Evolutionary conservation across 176 grass and related monocot species (phyloP).

Genomic region (Chloris gayana): DNA sequence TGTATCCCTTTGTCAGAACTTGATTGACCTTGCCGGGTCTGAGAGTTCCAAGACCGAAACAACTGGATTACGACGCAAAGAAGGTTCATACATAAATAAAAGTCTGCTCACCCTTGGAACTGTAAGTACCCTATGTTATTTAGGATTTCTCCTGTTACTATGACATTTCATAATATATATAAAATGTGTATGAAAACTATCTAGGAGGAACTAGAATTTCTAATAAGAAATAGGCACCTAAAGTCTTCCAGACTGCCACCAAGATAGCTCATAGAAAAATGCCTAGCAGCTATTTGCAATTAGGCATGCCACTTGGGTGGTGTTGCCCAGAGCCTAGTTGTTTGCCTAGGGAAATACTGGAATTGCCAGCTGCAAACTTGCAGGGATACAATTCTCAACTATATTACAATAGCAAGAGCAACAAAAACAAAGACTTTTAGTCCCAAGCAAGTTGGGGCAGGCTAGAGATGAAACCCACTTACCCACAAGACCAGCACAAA

Average conservation of each 20-base stretch:
- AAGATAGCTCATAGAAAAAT: too few relatives aligned
- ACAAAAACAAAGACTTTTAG: too few relatives aligned
- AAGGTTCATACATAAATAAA: conserved; percentile 99
- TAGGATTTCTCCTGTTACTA: conserved; percentile 18
- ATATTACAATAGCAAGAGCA: too few relatives aligned
- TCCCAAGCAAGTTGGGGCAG: too few relatives aligned
- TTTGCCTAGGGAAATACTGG: background rate
- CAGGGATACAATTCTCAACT: background rate
- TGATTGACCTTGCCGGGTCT: conserved; percentile 98
- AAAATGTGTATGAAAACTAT: background rate
- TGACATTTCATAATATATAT: conserved; percentile 22
- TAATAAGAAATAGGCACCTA: background rate
- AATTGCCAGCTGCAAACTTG: background rate
- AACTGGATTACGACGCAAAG: conserved; percentile 92
- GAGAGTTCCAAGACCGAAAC: conserved; percentile 99
- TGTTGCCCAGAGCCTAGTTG: background rate
- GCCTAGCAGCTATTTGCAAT: background rate
- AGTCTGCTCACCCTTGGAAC: conserved; percentile 98
- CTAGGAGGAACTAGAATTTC: background rate
- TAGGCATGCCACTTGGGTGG: background rate
- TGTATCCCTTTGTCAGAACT: conserved; percentile 65
- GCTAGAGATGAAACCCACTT: too few relatives aligned
- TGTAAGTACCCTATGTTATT: conserved; percentile 53
- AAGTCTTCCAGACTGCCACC: too few relatives aligned
- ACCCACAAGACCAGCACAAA: too few relatives aligned